Percentiles rank a stretch among this genome's conserved stretches.
Evolutionary conservation across 2,329 filamentous ascomycete species (phyloP).

Genomic region (Sordariomycetes sp.): DNA sequence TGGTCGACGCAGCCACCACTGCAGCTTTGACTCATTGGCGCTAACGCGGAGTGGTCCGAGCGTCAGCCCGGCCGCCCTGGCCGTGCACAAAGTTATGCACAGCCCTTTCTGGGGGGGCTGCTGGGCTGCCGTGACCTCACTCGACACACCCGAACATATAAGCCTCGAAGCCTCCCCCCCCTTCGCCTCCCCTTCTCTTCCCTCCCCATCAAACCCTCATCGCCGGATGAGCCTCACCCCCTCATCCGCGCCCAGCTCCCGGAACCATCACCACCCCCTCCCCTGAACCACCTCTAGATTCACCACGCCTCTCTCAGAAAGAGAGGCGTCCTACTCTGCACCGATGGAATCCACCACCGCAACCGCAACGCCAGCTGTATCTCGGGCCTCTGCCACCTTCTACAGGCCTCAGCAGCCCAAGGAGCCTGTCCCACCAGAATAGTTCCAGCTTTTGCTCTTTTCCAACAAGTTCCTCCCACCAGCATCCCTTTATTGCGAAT

Average conservation of each 20-base stretch:
- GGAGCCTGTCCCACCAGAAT: conserved; percentile 5
- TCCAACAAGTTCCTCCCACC: conserved; percentile 4
- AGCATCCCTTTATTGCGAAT: conserved; percentile 5
- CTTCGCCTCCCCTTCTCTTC: conserved; percentile 1
- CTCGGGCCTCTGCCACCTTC: conserved; percentile 3
- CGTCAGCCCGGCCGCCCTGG: background rate
- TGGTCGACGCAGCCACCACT: no score
- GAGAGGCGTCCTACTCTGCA: conserved; percentile 12
- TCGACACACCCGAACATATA: no score
- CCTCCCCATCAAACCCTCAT: conserved; percentile 3
- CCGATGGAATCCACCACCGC: conserved; percentile 8
- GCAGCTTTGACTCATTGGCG: background rate
- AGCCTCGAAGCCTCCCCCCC: background rate
- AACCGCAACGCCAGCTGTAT: conserved; percentile 4
- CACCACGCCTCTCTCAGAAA: conserved; percentile 4
- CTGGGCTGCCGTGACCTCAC: no score
- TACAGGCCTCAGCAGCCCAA: conserved; percentile 10
- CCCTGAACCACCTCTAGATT: conserved; percentile 1
- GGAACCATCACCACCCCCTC: conserved; percentile 1
- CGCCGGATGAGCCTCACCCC: conserved; percentile 5
- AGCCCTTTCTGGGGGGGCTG: no score
- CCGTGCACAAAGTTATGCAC: conserved; percentile 1
- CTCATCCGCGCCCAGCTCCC: conserved; percentile 5
- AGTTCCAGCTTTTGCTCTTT: background rate
- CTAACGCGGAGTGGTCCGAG: background rate